Evolutionary conservation across 2,329 filamentous ascomycete genomes (phyloP), one percentile per base, ranked within the genome.

Genomic region (Ceratocystis smalleyi): DNA sequence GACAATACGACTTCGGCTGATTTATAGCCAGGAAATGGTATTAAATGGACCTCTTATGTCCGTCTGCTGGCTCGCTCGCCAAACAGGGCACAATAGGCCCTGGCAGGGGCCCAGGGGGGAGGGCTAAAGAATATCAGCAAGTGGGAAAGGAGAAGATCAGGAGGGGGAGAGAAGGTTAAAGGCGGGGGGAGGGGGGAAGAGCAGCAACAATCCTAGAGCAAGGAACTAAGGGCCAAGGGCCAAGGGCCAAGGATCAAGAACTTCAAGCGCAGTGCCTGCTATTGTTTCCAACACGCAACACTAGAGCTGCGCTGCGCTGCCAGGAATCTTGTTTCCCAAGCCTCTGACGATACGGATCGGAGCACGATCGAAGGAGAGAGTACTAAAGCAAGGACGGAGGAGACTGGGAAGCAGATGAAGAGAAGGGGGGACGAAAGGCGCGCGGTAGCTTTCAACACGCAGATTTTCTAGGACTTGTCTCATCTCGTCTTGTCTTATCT

Each of bases 31-130:
- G 19, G 51, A 57, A 57, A 57, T 57, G 51, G 51, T 15, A 57
- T 57, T 57, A 57, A 57, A 57, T 57, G 27, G 15, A 22, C 51
- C 24, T 51, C 51, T 32, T 57, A 57, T 57, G 51, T 32, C 51
- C 51, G 27, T 12, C 35, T 12, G 35, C 35, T 40, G 3, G 35
- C 35, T 40, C 10, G 35, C 35, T 12, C 35, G 35, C 51, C 17
- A 17, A 35, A 57, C 27, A 57, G 17, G 32, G 19, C 47, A 51
- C 10, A 40, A 40, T 40, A 40, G 35, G 35, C 3, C 35, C 35
- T 40, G 35, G 35, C 35, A 40, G 35, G 35, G 35, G 35, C 35
- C 35, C 32, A 10, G 35, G 35, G 35, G 35, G 35, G 2, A 8
- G 32, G 35, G 47, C 47, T 51, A 24, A 51, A 51, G 8, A 51